phyloP scores from a whole-genome alignment of 225 moss, liverwort and hornwort genomes.

The Neckera pumila region DNA sequence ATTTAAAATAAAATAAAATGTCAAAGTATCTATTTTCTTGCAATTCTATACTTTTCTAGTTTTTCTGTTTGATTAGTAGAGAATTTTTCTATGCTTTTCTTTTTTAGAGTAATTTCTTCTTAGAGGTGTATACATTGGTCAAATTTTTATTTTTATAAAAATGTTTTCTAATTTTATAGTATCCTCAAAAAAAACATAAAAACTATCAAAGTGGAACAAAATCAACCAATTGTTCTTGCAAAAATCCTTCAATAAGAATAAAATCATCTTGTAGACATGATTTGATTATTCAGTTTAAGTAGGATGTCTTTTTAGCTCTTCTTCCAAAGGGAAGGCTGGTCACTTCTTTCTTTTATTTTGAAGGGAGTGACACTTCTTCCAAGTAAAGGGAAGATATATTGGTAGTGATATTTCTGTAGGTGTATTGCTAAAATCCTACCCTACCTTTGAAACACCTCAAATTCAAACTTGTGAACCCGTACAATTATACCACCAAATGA shows the following conservation, averaged over 20 bases:
- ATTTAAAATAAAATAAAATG: not conserved
- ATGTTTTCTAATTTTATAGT: too few species aligned
- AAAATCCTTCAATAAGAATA: accelerated
- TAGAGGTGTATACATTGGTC: not conserved
- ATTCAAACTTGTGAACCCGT: not conserved
- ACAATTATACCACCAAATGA: not conserved
- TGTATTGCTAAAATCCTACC: not conserved
- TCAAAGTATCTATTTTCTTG: too few species aligned
- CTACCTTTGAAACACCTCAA: not conserved
- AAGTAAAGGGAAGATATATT: not conserved
- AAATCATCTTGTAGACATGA: not conserved
- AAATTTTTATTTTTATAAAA: too few species aligned
- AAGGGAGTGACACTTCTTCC: not conserved
- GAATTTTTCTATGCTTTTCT: too few species aligned
- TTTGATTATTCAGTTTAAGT: not conserved
- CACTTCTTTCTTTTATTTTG: not conserved
- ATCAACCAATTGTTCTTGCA: not conserved
- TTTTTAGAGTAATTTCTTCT: too few species aligned
- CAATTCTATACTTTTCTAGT: too few species aligned
- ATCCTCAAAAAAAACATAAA: too few species aligned
- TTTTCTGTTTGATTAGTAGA: too few species aligned
- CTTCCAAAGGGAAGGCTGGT: accelerated
- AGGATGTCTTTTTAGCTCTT: not conserved
- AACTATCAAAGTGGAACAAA: not conserved
- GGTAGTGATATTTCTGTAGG: not conserved